Evolutionary conservation across 768 basidiomycete species (phyloP), one percentile per base, ranked within the genome.

Genomic region (Boletus reticulatus): DNA sequence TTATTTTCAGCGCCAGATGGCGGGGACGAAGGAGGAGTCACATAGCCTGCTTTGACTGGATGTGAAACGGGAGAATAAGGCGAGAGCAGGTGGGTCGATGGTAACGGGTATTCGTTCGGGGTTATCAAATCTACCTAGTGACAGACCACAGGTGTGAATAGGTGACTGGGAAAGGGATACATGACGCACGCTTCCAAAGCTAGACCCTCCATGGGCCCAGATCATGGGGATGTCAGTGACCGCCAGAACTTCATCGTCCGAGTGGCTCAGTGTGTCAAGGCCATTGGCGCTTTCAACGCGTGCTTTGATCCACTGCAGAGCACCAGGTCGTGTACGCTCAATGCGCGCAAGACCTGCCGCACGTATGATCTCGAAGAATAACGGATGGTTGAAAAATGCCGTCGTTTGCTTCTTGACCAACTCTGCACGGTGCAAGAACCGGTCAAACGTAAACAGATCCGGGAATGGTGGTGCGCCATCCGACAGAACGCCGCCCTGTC

Each of bases 351-450:
- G 52, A 13, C 60, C 58, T 1, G 14, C 0, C 0, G 47, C 63
- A 4, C 60, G 17, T 0, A 64, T 62, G 6, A 83, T 67, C 49
- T 83, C 81, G 39, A 77, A 62, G 44, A 80, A 75, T 24, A 84
- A 64, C 2, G 81, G 83, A 50, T 82, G 77, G 4, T 62, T 68
- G 1, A 76, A 60, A 19, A 65, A 64, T 0, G 59, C 53, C 8
- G 61, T 61, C 2, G 74, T 65, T 57, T 80, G 75, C 24, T 64
- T 61, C 61, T 75, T 72, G 31, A 80, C 66, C 37, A 65, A 57
- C 37, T 59, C 65, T n/a, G 71, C 74, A 9, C 82, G 75, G 19
- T 76, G 62, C 43, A 80, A 55, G 63, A 85, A 83, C 10, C 81
- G 75, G 20, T 67, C 59, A 9, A 60, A 70, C 1, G 80, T 75